Conservation (phyloP, 306 rosid species). For the Malus asiatica region DNA sequence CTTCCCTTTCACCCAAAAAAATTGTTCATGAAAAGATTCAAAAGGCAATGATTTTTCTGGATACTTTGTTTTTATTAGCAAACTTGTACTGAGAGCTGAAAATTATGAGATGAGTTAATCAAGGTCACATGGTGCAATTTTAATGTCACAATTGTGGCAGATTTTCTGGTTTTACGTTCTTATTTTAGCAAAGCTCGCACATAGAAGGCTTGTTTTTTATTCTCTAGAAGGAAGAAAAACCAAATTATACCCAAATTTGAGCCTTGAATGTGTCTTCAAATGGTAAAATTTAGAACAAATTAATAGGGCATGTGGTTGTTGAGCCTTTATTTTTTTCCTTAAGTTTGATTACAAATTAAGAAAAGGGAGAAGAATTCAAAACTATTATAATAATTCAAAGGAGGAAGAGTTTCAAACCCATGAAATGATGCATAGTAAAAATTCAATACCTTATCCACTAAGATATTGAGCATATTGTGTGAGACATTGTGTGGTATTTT, state of each 20-base stretch:
- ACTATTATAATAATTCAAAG: no score
- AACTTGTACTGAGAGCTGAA: neutral
- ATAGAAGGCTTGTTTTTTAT: neutral
- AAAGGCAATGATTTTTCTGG: constrained; percentile 20
- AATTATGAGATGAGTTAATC: neutral
- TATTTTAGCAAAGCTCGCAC: neutral
- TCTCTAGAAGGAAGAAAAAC: neutral
- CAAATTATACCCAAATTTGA: neutral
- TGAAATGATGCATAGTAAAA: no score
- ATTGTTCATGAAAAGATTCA: neutral
- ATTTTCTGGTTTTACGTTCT: neutral
- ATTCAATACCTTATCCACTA: no score
- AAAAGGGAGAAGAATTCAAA: no score
- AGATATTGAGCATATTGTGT: no score
- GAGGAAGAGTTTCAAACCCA: no score
- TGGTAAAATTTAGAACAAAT: neutral
- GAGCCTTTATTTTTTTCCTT: neutral
- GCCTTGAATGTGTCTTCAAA: neutral
- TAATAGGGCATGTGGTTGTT: neutral
- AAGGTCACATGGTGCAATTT: neutral
- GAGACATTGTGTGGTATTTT: no score
- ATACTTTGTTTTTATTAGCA: neutral
- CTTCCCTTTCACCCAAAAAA: no score
- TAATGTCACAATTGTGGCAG: neutral
- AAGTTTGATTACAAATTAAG: no score